These are phyloP conservation scores for Lasiodiplodia citricola DNA, from an alignment of 2,329 filamentous ascomycete genomes.

Conservation along the genomic window DNA sequence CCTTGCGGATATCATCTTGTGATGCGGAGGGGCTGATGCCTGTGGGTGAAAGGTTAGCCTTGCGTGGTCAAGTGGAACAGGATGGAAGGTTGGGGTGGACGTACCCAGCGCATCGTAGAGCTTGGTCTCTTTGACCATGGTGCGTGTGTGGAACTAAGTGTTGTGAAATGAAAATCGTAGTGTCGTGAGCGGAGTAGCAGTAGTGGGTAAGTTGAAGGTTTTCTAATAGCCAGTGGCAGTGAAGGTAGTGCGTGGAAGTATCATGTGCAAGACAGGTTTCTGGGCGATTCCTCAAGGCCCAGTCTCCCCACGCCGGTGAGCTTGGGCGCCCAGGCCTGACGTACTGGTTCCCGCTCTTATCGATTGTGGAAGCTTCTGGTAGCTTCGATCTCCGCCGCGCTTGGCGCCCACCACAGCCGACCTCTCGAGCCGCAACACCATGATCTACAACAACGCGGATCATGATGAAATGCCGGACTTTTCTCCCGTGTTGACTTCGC, in stretches of 20 bases:
- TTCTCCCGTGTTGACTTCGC: neutral
- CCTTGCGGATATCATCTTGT: slow-evolving; percentile 97
- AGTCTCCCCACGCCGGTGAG: slow-evolving; percentile 22
- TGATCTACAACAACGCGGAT: slow-evolving; percentile 5
- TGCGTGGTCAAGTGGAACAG: neutral
- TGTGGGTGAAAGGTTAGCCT: slow-evolving; percentile 30
- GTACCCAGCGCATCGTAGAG: slow-evolving; percentile 82
- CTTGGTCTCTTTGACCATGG: slow-evolving; percentile 93
- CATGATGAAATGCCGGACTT: neutral
- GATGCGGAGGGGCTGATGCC: slow-evolving; percentile 76
- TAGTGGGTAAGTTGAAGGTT: neutral
- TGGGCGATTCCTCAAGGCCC: slow-evolving; percentile 17
- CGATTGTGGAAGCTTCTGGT: slow-evolving; percentile 24
- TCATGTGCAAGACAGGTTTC: slow-evolving; percentile 19
- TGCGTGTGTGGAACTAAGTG: slow-evolving; percentile 3
- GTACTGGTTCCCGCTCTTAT: slow-evolving; percentile 17
- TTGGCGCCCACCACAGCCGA: slow-evolving; percentile 1
- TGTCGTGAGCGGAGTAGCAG: neutral
- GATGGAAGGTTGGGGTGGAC: slow-evolving; percentile 29
- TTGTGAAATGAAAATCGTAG: neutral
- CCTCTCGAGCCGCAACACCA: slow-evolving; percentile 20
- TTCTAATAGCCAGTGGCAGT: slow-evolving; percentile 22
- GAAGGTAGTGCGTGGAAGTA: slow-evolving; percentile 3
- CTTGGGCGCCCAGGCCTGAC: slow-evolving; percentile 15
- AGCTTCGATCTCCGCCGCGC: slow-evolving; percentile 23